These are phyloP conservation scores for Verticillium alfalfae DNA, from an alignment of 2,329 filamentous ascomycete species.

Conservation along the genomic window DNA sequence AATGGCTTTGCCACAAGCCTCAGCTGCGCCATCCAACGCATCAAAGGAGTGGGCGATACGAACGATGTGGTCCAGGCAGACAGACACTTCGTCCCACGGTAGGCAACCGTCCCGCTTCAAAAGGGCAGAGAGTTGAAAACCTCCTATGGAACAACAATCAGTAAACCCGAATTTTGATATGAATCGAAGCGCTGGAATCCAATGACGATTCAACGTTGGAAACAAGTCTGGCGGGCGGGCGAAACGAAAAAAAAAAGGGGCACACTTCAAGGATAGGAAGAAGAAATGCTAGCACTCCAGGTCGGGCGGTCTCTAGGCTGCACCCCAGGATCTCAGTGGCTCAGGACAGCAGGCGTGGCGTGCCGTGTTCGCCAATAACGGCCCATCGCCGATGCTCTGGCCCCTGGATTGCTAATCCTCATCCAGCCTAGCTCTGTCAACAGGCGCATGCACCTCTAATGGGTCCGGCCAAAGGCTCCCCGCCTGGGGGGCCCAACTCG, in stretches of 20 bases:
- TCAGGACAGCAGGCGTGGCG: background rate
- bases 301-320: background rate
- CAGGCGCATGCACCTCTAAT: background rate
- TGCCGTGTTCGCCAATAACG: background rate
- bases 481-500: background rate
- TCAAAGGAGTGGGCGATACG: background rate
- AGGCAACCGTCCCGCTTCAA: background rate
- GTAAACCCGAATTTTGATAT: background rate
- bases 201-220: background rate
- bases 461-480: background rate
- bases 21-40: background rate
- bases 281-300: background rate
- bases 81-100: background rate
- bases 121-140: background rate
- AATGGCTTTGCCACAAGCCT: background rate
- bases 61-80: background rate
- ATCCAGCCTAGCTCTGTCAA: background rate
- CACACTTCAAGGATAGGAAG: background rate
- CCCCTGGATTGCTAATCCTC: background rate
- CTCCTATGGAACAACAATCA: background rate
- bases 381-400: background rate
- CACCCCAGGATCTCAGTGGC: background rate
- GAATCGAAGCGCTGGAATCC: background rate
- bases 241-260: background rate
- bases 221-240: background rate